These are phyloP conservation scores for Symbiodinium pilosum DNA, from an alignment of 73 alveolate genomes.

Conservation along the genomic window DNA sequence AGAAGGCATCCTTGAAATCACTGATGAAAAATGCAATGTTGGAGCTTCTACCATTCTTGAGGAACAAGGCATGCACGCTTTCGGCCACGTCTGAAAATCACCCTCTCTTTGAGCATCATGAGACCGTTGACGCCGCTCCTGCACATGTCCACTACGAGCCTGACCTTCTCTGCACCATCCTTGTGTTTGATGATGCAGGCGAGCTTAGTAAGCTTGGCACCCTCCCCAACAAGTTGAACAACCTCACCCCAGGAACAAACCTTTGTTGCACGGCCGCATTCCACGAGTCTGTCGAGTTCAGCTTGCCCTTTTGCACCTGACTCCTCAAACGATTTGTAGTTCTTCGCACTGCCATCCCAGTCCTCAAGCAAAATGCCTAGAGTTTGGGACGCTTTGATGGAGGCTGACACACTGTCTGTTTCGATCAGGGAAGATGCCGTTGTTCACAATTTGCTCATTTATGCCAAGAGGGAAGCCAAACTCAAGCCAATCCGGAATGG, in stretches of 20 bases:
- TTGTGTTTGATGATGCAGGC: constrained; percentile 19
- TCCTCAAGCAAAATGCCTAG: constrained; percentile 30
- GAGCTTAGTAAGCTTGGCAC: constrained; percentile 22
- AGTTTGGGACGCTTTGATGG: constrained; percentile 37
- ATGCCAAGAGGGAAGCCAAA: constrained; percentile 22
- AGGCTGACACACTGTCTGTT: constrained; percentile 32
- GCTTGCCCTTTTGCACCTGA: constrained; percentile 31
- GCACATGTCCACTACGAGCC: constrained; percentile 39
- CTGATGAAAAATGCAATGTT: not conserved
- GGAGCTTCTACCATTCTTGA: not conserved
- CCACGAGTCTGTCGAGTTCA: constrained; percentile 22
- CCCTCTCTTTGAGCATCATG: not conserved
- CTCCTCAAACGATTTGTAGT: constrained; percentile 13
- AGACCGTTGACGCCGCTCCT: constrained; percentile 25
- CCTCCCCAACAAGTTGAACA: constrained; percentile 1
- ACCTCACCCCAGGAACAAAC: constrained; percentile 3
- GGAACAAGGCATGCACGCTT: not conserved
- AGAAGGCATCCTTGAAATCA: constrained; percentile 49
- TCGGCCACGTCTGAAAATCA: constrained; percentile 13
- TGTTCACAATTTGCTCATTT: not conserved
- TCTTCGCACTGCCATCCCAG: not conserved
- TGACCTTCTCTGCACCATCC: constrained; percentile 33
- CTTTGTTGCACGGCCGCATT: not conserved
- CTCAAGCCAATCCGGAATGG: not conserved
- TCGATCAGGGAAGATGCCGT: constrained; percentile 24